Evolutionary conservation across 805 yeast genomes (phyloP).

Genomic region (Yamadazyma nakazawae): DNA sequence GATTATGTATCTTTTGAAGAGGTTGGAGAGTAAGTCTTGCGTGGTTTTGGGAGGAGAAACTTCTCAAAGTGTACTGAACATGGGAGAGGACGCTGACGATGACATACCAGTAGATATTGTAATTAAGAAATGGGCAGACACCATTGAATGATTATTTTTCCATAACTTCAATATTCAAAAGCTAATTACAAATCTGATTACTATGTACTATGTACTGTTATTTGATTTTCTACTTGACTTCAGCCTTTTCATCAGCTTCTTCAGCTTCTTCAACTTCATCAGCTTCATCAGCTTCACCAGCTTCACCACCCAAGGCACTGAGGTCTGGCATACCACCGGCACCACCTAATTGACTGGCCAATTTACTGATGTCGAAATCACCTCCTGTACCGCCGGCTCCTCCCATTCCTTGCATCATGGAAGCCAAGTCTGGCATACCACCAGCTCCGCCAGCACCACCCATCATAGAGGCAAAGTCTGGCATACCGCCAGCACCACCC

Average conservation of each 20-base stretch:
- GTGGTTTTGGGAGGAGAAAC: not conserved
- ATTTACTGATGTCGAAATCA: conserved; percentile 34
- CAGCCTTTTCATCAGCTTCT: conserved; percentile 8
- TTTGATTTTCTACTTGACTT: conserved; percentile 1
- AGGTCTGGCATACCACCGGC: conserved; percentile 25
- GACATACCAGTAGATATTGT: not conserved
- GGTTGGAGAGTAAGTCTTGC: not conserved
- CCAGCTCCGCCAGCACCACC: conserved; percentile 21
- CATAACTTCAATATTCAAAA: not conserved
- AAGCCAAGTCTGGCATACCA: conserved; percentile 23
- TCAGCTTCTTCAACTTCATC: conserved; percentile 19
- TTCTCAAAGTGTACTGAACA: not conserved
- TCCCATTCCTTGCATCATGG: conserved; percentile 23
- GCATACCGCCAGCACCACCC: conserved; percentile 16
- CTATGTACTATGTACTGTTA: not conserved
- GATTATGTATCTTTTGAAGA: conserved; percentile 3
- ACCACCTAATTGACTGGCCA: conserved; percentile 45
- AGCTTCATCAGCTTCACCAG: conserved; percentile 20
- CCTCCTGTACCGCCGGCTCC: conserved; percentile 23
- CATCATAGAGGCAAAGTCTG: conserved; percentile 19
- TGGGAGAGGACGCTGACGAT: not conserved
- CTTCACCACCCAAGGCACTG: conserved; percentile 22
- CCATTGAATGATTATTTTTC: not conserved
- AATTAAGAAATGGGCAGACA: conserved; percentile 5
- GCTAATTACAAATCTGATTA: not conserved